phyloP scores from a whole-genome alignment of 2,329 filamentous ascomycete species.

The Colletotrichum lindemuthianum region DNA sequence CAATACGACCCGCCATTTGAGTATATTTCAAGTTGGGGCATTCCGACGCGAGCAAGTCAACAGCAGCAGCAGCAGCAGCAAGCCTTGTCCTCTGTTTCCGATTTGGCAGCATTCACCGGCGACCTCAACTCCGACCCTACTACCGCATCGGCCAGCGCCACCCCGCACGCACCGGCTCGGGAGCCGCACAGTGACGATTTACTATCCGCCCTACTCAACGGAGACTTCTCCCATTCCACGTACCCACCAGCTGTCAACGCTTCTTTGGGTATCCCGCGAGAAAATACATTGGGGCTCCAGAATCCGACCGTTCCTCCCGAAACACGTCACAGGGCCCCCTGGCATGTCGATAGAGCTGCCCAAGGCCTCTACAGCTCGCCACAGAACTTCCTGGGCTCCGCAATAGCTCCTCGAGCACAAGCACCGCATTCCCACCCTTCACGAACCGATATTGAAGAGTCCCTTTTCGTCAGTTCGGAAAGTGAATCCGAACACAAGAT shows the following conservation, averaged over 20 bases:
- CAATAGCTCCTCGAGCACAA: background rate
- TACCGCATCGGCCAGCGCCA: constrained; percentile 6
- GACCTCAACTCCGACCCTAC: constrained; percentile 15
- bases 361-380: constrained; percentile 34
- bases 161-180: constrained; percentile 36
- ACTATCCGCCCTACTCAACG: constrained; percentile 41
- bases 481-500: constrained; percentile 34
- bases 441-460: constrained; percentile 18
- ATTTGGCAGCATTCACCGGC: constrained; percentile 25
- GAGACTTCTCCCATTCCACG: constrained; percentile 48
- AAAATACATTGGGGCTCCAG: constrained; percentile 3
- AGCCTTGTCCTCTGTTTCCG: constrained; percentile 27
- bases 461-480: constrained; percentile 33
- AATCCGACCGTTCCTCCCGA: constrained; percentile 1
- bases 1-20: constrained; percentile 1
- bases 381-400: constrained; percentile 30
- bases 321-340: background rate
- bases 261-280: constrained; percentile 25
- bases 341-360: constrained; percentile 17
- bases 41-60: background rate
- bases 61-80: constrained; percentile 15
- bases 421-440: background rate
- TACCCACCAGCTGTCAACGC: constrained; percentile 45
- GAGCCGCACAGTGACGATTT: constrained; percentile 37
- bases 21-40: background rate